Conservation (phyloP, 805 yeast genomes). For the Saturnispora sanitii region DNA sequence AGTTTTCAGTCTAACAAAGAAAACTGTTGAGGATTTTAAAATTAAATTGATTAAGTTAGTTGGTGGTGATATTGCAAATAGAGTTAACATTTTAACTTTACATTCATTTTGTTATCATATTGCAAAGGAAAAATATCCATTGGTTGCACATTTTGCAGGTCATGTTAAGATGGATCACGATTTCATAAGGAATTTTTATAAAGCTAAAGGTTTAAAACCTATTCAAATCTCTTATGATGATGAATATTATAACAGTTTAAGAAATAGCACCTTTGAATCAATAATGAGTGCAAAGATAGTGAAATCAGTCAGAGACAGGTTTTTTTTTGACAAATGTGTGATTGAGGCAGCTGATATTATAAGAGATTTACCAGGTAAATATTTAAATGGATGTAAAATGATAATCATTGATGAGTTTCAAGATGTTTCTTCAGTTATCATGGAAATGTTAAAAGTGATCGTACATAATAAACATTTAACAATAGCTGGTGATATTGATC, state of each 20-base stretch:
- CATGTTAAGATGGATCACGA: constrained; percentile 1
- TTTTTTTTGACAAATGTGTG: constrained; percentile 11
- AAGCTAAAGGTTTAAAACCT: neutral
- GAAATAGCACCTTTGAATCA: neutral
- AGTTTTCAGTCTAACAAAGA: constrained; percentile 58
- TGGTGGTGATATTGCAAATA: constrained; percentile 26
- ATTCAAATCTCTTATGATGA: neutral
- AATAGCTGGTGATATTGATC: constrained; percentile 64
- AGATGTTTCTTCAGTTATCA: constrained; percentile 47
- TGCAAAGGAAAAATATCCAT: constrained; percentile 28
- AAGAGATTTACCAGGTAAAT: neutral
- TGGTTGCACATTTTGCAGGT: neutral
- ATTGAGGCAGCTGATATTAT: constrained; percentile 11
- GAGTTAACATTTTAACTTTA: constrained; percentile 44
- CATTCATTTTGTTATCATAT: constrained; percentile 51
- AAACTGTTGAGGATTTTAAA: constrained; percentile 46
- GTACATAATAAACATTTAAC: constrained; percentile 41
- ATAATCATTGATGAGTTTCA: constrained; percentile 63
- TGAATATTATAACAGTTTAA: neutral
- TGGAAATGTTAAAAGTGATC: constrained; percentile 35
- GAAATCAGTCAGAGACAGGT: constrained; percentile 5
- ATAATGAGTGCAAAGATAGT: constrained; percentile 6
- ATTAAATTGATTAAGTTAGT: constrained; percentile 25
- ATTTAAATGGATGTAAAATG: constrained; percentile 4
- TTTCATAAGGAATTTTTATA: constrained; percentile 1